These are phyloP conservation scores for Golubevia pallescens DNA, from an alignment of 1,284 basidiomycete genomes.

Conservation along the genomic window DNA sequence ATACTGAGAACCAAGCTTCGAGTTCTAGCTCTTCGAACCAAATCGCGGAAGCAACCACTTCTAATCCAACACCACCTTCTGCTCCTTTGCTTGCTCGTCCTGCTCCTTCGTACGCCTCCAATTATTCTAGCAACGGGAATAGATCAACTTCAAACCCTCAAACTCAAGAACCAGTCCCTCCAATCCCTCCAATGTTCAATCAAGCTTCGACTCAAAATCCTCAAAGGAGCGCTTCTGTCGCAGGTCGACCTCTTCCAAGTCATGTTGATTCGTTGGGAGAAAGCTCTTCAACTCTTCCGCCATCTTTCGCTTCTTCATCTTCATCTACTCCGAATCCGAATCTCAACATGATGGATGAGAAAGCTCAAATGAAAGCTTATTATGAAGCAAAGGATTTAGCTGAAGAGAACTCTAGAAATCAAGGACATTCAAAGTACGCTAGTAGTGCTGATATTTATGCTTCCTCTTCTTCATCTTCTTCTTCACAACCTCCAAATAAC, in stretches of 20 bases:
- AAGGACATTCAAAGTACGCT: not conserved
- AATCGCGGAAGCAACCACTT: conserved; percentile 1
- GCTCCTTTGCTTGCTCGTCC: not conserved
- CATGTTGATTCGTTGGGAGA: not conserved
- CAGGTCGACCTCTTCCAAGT: not conserved
- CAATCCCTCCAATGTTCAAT: not conserved
- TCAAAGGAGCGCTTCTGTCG: not conserved
- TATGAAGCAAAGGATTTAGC: conserved; percentile 27
- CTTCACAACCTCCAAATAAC: not conserved
- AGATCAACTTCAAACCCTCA: not conserved
- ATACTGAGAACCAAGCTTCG: conserved; percentile 20
- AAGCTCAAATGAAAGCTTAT: conserved; percentile 30
- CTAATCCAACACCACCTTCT: conserved; percentile 1
- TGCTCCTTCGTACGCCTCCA: not conserved
- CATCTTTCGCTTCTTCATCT: not conserved
- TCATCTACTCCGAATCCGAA: not conserved
- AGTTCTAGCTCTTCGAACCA: too few species aligned
- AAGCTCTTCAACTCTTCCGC: not conserved
- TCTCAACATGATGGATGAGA: conserved; percentile 17
- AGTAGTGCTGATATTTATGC: not conserved
- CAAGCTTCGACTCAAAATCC: not conserved
- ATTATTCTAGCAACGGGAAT: conserved; percentile 1
- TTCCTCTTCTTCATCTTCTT: not conserved
- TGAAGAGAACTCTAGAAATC: conserved; percentile 7
- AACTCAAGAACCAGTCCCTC: not conserved